Evolutionary conservation across 257 asterid species (phyloP), one percentile per base, ranked within the genome.

Genomic region (Gentiana straminea): DNA sequence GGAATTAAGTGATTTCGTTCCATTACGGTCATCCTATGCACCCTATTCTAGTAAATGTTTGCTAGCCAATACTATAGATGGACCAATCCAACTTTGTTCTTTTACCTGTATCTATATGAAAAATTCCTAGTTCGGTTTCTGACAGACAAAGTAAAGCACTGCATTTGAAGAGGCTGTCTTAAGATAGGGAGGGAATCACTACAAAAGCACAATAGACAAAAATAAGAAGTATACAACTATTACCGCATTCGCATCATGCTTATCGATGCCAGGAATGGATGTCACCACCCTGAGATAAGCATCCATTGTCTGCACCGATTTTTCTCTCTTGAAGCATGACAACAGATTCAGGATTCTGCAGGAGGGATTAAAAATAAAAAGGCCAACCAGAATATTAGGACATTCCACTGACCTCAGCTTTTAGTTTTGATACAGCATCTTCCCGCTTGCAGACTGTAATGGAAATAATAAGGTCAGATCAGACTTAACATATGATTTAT

Each of bases 211-310:
- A 58, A 36, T 43, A 7, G 54, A 54, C 8, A 44, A 34, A 12
- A 33, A 1, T 12, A 48, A 37, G 66, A 41, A 51, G 59, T n/a
- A 13, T 44, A n/a, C 13, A 48, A 55, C 5, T 13, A 33, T 51
- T 81, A 86, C 97, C 84, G 86, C 71, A 50, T 76, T 80, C 48
- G 97, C 95, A 41, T 84, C 97, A 64, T 89, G 95, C 62, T 65
- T 80, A 67, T 84, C 90, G 56, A 84, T 84, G 65, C 99, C 91
- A 52, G 97, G 99, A 68, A 92, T 83, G 51, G 94, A 81, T 58
- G 94, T 85, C 52, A 88, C 73, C 70, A 92, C 99, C 74, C 77
- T 81, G 71, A 85, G 73, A 44, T 83, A 92, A 49, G 68, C 67
- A 45, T 85, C 91, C 95, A 80, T 68, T 54, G 83, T 60, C 55